A percentile compares a stretch with the other conserved stretches of the same genome.
Evolutionary conservation across 2,329 filamentous ascomycete genomes (phyloP).

Genomic region (Rachicladosporium sp.): DNA sequence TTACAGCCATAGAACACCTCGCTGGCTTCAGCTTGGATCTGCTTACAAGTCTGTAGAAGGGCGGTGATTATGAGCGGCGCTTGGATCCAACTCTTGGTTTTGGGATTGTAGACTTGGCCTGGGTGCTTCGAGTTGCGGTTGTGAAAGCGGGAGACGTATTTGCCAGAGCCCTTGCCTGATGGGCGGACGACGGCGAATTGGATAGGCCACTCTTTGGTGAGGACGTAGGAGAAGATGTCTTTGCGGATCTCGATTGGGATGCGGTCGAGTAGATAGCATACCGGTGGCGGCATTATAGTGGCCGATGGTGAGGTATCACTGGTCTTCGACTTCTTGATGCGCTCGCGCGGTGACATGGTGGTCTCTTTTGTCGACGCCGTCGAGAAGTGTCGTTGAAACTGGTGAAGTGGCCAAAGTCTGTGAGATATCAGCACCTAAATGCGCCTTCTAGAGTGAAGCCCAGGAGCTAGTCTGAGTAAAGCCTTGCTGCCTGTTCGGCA

Average conservation of each 20-base stretch:
- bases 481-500: no score
- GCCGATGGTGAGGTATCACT: not conserved
- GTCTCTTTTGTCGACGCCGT: no score
- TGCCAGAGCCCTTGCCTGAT: not conserved
- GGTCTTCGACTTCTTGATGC: no score
- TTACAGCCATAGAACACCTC: conserved; percentile 6
- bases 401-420: not conserved
- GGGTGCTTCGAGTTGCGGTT: not conserved
- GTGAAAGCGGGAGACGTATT: not conserved
- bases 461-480: no score
- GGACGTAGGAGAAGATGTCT: conserved; percentile 9
- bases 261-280: conserved; percentile 1
- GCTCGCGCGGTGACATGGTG: no score
- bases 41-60: conserved; percentile 8
- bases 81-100: not conserved
- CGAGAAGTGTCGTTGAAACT: not conserved
- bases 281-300: no score
- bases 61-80: conserved; percentile 1
- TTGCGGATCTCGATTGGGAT: conserved; percentile 7
- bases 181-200: not conserved
- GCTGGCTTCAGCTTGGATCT: conserved; percentile 6
- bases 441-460: no score
- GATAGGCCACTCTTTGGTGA: conserved; percentile 4
- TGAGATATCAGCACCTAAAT: not conserved
- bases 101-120: not conserved